Percentiles rank a stretch among this genome's conserved stretches.
Conservation (phyloP, 2,329 filamentous ascomycete genomes). For the Sphaerostilbella broomeana region DNA sequence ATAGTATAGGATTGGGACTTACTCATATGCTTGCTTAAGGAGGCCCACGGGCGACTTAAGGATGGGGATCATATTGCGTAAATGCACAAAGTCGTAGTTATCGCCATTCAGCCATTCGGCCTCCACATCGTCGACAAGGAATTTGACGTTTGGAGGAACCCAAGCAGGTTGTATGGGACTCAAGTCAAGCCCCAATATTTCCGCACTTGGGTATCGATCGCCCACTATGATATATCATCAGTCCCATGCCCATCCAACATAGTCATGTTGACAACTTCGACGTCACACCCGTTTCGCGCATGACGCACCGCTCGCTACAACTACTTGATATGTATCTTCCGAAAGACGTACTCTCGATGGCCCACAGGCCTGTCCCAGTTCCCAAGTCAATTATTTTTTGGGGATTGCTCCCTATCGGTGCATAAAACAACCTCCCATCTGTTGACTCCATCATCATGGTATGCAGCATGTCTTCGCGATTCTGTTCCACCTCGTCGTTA, state of each 20-base stretch:
- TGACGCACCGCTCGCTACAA: no score
- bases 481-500: slow-evolving; percentile 40
- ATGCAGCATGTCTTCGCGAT: slow-evolving; percentile 41
- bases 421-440: slow-evolving; percentile 32
- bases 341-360: slow-evolving; percentile 29
- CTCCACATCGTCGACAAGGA: slow-evolving; percentile 31
- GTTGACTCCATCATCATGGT: slow-evolving; percentile 38
- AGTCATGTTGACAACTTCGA: background rate
- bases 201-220: slow-evolving; percentile 29
- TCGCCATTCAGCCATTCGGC: slow-evolving; percentile 24
- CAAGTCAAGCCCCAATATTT: slow-evolving; percentile 33
- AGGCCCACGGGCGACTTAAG: slow-evolving; percentile 26
- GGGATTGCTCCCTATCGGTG: slow-evolving; percentile 34
- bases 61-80: slow-evolving; percentile 40
- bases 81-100: slow-evolving; percentile 25
- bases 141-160: slow-evolving; percentile 35
- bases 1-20: background rate
- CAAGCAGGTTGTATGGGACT: slow-evolving; percentile 35
- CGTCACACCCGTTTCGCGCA: no score
- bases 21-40: slow-evolving; percentile 26
- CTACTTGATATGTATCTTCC: background rate
- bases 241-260: background rate
- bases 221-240: slow-evolving; percentile 18
- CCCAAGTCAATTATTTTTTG: slow-evolving; percentile 42
- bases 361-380: slow-evolving; percentile 44